A percentile compares a stretch with the other conserved stretches of the same genome.
Conservation (phyloP, 2,329 filamentous ascomycete species). For the Colletotrichum theobromicola region DNA sequence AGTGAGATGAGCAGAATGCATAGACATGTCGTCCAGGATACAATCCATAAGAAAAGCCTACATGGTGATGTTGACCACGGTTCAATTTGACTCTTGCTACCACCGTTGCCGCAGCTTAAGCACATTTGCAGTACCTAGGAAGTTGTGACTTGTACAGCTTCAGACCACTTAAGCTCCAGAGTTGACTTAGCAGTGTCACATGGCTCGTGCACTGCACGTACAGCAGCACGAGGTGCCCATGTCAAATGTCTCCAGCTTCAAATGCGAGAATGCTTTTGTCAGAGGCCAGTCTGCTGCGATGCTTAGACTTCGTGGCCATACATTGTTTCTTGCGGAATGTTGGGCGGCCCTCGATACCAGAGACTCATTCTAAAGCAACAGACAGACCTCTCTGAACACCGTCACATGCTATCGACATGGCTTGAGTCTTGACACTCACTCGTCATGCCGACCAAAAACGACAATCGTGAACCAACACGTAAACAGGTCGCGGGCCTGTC, state of each 20-base stretch:
- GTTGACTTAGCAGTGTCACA: not conserved
- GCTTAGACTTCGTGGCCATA: too few species aligned
- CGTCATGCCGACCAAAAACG: not conserved
- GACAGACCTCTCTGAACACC: too few species aligned
- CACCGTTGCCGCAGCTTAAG: not conserved
- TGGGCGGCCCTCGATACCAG: too few species aligned
- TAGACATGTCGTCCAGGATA: not conserved
- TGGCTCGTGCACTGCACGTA: not conserved
- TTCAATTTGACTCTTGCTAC: not conserved
- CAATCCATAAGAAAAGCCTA: not conserved
- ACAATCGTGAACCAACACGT: conserved; percentile 10
- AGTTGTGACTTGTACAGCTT: not conserved
- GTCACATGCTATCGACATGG: not conserved
- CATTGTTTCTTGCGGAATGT: too few species aligned
- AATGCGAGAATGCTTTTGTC: too few species aligned
- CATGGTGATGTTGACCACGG: not conserved
- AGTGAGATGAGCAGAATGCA: not conserved
- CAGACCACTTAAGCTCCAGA: not conserved
- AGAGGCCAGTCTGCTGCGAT: too few species aligned
- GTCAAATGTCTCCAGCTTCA: not conserved
- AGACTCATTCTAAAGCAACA: too few species aligned
- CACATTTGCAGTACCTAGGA: not conserved
- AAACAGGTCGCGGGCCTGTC: not conserved
- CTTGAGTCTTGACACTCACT: not conserved
- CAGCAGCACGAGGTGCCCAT: not conserved